A percentile compares a stretch with the other conserved stretches of the same genome.
Evolutionary conservation across 1,284 basidiomycete species (phyloP).

Genomic region (Sporisorium graminicola): DNA sequence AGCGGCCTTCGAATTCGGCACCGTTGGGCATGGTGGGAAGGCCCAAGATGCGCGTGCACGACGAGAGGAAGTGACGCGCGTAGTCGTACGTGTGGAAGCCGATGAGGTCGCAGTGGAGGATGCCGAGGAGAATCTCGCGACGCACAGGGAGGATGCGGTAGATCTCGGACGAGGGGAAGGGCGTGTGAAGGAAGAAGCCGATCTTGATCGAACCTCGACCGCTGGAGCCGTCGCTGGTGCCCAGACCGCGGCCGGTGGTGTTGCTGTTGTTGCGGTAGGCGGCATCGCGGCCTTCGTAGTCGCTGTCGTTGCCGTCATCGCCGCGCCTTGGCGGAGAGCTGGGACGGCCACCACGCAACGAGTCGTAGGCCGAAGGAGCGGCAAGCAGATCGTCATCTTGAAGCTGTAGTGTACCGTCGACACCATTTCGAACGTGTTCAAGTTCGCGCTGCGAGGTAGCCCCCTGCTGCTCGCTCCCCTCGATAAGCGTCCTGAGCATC

Average conservation of each 20-base stretch:
- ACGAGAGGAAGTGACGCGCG: slow-evolving; percentile 97
- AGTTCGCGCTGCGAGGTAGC: slow-evolving; percentile 60
- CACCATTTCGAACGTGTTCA: slow-evolving; percentile 62
- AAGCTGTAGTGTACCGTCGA: slow-evolving; percentile 61
- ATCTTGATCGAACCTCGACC: slow-evolving; percentile 73
- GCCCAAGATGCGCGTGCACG: slow-evolving; percentile 94
- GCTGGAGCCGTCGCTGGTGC: slow-evolving; percentile 59
- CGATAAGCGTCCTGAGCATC: slow-evolving; percentile 88
- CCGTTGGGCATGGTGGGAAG: slow-evolving; percentile 98
- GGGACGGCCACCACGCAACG: slow-evolving; percentile 5
- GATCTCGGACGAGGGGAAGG: slow-evolving; percentile 97
- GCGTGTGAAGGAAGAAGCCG: slow-evolving; percentile 98
- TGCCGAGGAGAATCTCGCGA: slow-evolving; percentile 92
- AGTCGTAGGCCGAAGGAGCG: slow-evolving; percentile 38
- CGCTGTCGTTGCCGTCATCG: slow-evolving; percentile 14
- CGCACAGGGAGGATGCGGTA: slow-evolving; percentile 92
- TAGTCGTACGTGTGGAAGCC: slow-evolving; percentile 99
- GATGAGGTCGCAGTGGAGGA: slow-evolving; percentile 89
- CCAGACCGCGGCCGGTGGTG: slow-evolving; percentile 42
- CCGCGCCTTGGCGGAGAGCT: slow-evolving; percentile 25
- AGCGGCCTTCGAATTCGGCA: slow-evolving; percentile 90
- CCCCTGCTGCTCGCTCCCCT: slow-evolving; percentile 73
- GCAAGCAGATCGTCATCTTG: slow-evolving; percentile 58
- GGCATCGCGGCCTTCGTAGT: slow-evolving; percentile 28
- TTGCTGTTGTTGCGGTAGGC: slow-evolving; percentile 18